phyloP scores from a whole-genome alignment of 75 land plant species.

The Azolla pinnata region DNA sequence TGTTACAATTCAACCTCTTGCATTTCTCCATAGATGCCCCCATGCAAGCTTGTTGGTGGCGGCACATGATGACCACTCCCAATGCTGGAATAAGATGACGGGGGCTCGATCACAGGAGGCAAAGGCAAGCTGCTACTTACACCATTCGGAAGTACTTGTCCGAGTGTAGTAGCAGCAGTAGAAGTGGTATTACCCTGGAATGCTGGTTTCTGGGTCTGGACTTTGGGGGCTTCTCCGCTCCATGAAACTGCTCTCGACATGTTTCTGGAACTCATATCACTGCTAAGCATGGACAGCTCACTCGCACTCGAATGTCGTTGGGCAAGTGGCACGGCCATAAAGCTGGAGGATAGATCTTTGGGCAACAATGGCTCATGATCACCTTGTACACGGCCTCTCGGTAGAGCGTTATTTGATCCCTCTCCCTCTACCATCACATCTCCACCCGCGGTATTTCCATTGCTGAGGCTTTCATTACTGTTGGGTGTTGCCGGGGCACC shows the following conservation, averaged over 20 bases:
- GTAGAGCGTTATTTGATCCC: background rate
- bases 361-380: constrained; percentile 13
- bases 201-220: background rate
- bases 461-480: constrained; percentile 8
- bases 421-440: constrained; percentile 8
- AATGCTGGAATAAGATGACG: constrained; percentile 1
- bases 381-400: constrained; percentile 11
- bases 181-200: background rate
- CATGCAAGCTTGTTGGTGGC: constrained; percentile 6
- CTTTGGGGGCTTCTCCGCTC: constrained; percentile 45
- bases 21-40: constrained; percentile 25
- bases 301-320: constrained; percentile 55
- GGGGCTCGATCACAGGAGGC: constrained; percentile 17
- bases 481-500: constrained; percentile 27
- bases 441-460: constrained; percentile 10
- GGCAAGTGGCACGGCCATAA: constrained; percentile 16
- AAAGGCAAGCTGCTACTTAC: too few species aligned
- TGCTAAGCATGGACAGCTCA: constrained; percentile 20
- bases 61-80: constrained; percentile 6
- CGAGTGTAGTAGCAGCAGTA: constrained; percentile 9
- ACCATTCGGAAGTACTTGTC: constrained; percentile 4
- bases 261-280: constrained; percentile 22
- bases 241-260: constrained; percentile 69
- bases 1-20: constrained; percentile 30
- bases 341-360: constrained; percentile 12